Conservation (phyloP, 768 basidiomycete species). For the Suillus americanus region DNA sequence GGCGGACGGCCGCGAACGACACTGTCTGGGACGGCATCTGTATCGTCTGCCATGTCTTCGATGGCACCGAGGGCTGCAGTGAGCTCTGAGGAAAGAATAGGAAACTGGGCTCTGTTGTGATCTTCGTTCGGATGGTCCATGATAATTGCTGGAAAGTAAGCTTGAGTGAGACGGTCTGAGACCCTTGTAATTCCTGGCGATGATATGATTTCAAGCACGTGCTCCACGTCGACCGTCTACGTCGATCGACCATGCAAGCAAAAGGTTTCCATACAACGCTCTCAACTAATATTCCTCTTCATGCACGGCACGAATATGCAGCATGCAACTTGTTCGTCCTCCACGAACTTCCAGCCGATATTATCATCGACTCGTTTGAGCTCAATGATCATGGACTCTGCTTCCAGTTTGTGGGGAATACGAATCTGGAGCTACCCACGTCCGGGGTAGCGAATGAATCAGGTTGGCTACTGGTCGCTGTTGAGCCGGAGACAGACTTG, state of each 20-base stretch:
- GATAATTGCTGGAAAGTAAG: not conserved
- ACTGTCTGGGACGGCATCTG: conserved; percentile 15
- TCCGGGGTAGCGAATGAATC: conserved; percentile 29
- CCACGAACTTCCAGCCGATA: conserved; percentile 35
- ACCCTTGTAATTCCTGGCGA: not conserved
- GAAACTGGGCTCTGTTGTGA: conserved; percentile 16
- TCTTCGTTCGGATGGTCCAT: conserved; percentile 15
- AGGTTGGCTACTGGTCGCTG: conserved; percentile 31
- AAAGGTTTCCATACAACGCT: conserved; percentile 32
- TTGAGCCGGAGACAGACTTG: conserved; percentile 15
- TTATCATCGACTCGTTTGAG: conserved; percentile 48
- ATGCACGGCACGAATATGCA: conserved; percentile 7
- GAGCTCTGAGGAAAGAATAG: conserved; percentile 10
- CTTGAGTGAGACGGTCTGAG: not conserved
- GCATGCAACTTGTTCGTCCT: conserved; percentile 33
- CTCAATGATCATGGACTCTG: conserved; percentile 32
- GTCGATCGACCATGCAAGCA: conserved; percentile 18
- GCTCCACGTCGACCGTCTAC: conserved; percentile 2
- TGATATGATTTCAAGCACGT: not conserved
- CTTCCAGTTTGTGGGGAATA: conserved; percentile 36
- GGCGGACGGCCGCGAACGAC: conserved; percentile 39
- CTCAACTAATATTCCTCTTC: conserved; percentile 19
- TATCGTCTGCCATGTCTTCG: conserved; percentile 24
- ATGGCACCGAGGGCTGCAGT: conserved; percentile 18
- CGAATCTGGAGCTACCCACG: conserved; percentile 45